These are phyloP conservation scores for Crithidia thermophila DNA, from an alignment of 208 protist genomes.

Conservation along the genomic window DNA sequence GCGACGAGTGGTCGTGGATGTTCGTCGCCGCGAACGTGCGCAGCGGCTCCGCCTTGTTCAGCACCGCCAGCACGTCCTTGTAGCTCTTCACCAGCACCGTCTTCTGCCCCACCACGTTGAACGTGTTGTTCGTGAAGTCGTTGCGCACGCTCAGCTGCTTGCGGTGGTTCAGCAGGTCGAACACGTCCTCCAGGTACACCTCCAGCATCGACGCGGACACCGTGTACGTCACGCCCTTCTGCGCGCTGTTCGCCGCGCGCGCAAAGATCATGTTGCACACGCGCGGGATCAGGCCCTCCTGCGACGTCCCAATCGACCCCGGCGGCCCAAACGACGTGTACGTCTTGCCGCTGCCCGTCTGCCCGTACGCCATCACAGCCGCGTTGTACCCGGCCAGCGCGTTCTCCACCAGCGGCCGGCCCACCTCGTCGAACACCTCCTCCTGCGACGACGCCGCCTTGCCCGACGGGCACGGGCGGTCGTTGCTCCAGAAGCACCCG, in stretches of 20 bases:
- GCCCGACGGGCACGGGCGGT: slow-evolving; percentile 46
- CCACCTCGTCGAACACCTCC: slow-evolving; percentile 91
- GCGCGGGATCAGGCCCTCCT: slow-evolving; percentile 82
- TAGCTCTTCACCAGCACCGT: slow-evolving; percentile 75
- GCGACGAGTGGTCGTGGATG: slow-evolving; percentile 84
- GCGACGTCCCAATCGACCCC: slow-evolving; percentile 50
- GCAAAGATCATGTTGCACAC: slow-evolving; percentile 88
- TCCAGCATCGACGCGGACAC: slow-evolving; percentile 91
- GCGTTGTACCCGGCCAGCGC: slow-evolving; percentile 86
- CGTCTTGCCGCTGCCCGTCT: slow-evolving; percentile 90
- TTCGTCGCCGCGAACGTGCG: slow-evolving; percentile 91
- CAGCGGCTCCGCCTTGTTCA: slow-evolving; percentile 82
- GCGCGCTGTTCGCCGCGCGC: slow-evolving; percentile 48
- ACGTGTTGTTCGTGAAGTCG: slow-evolving; percentile 83
- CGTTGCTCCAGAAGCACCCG: slow-evolving; percentile 92
- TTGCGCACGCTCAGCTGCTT: slow-evolving; percentile 86
- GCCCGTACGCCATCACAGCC: slow-evolving; percentile 89
- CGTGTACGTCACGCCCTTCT: slow-evolving; percentile 71
- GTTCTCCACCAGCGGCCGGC: slow-evolving; percentile 88
- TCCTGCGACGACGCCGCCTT: slow-evolving; percentile 67
- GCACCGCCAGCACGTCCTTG: slow-evolving; percentile 81
- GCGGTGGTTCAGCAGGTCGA: slow-evolving; percentile 93
- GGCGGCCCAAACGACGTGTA: slow-evolving; percentile 80
- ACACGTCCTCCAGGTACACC: slow-evolving; percentile 96
- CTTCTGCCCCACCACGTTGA: slow-evolving; percentile 86